Evolutionary conservation across 1,284 basidiomycete genomes (phyloP).

Genomic region (Cryptococcus hybrid): DNA sequence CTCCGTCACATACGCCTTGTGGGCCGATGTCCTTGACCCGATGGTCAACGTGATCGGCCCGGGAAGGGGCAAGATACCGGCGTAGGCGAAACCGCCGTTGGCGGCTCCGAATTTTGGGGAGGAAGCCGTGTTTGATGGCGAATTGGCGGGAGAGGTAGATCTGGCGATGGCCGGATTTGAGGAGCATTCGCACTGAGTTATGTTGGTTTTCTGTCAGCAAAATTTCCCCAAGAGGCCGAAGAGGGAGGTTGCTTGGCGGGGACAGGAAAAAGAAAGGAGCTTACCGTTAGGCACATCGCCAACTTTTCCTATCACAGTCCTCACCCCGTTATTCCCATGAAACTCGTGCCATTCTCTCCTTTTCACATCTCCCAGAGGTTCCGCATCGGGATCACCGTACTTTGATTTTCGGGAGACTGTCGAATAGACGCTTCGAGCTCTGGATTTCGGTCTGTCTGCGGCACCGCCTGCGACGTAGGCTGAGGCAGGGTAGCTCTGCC

Average conservation of each 20-base stretch:
- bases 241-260: not conserved
- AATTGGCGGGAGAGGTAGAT: conserved; percentile 96
- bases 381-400: conserved; percentile 44
- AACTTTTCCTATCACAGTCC: conserved; percentile 87
- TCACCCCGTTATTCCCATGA: conserved; percentile 85
- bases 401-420: conserved; percentile 34
- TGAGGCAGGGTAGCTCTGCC: conserved; percentile 8
- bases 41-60: conserved; percentile 69
- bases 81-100: conserved; percentile 30
- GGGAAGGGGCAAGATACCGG: conserved; percentile 54
- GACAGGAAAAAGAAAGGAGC: not conserved
- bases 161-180: conserved; percentile 89
- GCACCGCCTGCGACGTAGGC: conserved; percentile 11
- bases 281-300: conserved; percentile 82
- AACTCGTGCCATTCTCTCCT: conserved; percentile 55
- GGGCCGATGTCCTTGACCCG: conserved; percentile 53
- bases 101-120: conserved; percentile 58
- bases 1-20: conserved; percentile 69
- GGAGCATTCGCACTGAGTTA: conserved; percentile 75
- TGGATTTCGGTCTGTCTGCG: conserved; percentile 7
- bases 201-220: not conserved
- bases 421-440: conserved; percentile 22
- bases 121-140: conserved; percentile 83
- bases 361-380: conserved; percentile 40
- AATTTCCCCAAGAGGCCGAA: not conserved